A percentile compares a stretch with the other conserved stretches of the same genome.
Conservation (phyloP, 2,329 filamentous ascomycete genomes). For the Cercospora janseana region DNA sequence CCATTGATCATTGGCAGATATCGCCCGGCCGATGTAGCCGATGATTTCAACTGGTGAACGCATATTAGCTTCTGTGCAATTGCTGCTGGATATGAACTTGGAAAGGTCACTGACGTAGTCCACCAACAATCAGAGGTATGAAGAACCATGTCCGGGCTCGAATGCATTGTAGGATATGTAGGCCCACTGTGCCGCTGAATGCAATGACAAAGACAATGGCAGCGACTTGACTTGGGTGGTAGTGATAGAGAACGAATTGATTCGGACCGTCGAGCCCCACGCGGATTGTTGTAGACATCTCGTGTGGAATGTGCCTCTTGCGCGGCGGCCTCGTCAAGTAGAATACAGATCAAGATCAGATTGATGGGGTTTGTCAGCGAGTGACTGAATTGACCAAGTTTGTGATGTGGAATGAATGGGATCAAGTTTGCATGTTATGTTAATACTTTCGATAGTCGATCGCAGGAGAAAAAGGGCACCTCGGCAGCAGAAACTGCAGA, state of each 20-base stretch:
- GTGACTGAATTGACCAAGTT: background rate
- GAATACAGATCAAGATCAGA: accelerated
- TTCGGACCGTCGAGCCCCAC: background rate
- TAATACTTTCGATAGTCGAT: no score
- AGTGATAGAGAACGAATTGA: conserved; percentile 14
- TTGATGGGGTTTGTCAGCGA: background rate
- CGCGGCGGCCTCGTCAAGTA: background rate
- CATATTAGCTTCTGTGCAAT: background rate
- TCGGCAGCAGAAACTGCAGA: no score
- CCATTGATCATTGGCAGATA: conserved; percentile 45
- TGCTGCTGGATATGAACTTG: no score
- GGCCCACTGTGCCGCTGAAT: conserved; percentile 32
- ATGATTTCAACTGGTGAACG: conserved; percentile 43
- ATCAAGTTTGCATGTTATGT: no score
- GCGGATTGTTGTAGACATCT: background rate
- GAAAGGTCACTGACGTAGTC: conserved; percentile 33
- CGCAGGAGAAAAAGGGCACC: no score
- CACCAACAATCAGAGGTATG: conserved; percentile 52
- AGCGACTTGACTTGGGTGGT: conserved; percentile 11
- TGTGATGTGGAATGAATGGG: no score
- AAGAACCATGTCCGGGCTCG: conserved; percentile 51
- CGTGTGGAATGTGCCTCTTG: background rate
- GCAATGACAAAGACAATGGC: conserved; percentile 36
- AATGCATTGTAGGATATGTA: conserved; percentile 43
- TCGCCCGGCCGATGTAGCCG: conserved; percentile 53